Base-by-base conservation (phyloP, 116 monocot genomes). In the Papilionanthe hybrid region DNA sequence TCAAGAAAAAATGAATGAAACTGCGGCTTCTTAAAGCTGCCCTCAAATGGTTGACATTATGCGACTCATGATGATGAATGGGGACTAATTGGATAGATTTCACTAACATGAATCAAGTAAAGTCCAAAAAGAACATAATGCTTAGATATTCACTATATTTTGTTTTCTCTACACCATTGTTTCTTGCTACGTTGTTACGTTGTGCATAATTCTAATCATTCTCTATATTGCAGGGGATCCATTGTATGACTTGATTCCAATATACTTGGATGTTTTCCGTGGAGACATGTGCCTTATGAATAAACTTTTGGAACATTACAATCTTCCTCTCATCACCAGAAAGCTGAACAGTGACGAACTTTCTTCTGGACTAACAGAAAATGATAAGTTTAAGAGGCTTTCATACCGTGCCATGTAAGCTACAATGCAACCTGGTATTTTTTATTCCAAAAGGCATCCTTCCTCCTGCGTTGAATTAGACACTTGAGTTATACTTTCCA, bases 371-470 rank as follows among this genome's bases (percentile, higher is more conserved):
- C 29, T 25, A 43, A 22, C 58, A 43, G 87, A 86, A 44, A 85
- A 85, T 76, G 2, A 1, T 72, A 87, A 80, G 75, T 90, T 81
- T 55, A 79, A 78, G 28, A 94, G 89, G 81, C 25, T 84, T 65
- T 99, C 94, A n/a, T 99, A 94, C 76, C 91, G 93, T 66, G 94
- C 98, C 79, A 99, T 93, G 98, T 99, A 90, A 45, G 92, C 75
- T 76, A 42, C 27, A 69, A 29, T 15, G 69, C 69, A n/a, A 43
- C 23, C 37, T 71, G 69, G 20, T 28, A 28, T 53, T 15, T 15
- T 53, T 15, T 15, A 15, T 13, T 53, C 15, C 53, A 53, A 15
- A 53, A 17, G 53, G n/a, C n/a, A n/a, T 17, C 0, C 17, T 53
- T 4, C 37, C 53, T 53, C 17, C 15, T 53, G 3, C 17, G 53